Evolutionary conservation across 768 basidiomycete species (phyloP).

Genomic region (Tephrocybe sp.): DNA sequence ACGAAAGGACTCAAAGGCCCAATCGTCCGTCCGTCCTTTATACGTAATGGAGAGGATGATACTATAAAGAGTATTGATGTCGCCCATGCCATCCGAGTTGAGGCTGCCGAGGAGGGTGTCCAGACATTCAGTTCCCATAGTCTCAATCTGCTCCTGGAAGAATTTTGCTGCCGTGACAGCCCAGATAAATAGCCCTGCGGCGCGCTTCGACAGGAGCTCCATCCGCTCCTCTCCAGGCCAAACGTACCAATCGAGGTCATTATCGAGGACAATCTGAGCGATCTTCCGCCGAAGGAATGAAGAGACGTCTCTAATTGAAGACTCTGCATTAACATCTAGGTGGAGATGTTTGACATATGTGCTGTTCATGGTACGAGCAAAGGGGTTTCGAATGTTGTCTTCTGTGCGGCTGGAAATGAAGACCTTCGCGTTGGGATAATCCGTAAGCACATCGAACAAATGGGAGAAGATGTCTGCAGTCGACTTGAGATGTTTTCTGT

Average conservation of each 20-base stretch:
- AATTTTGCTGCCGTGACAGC: constrained; percentile 9
- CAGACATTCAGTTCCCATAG: constrained; percentile 10
- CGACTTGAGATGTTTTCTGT: constrained; percentile 4
- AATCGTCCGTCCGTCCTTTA: background rate
- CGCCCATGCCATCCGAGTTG: constrained; percentile 11
- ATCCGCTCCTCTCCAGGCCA: constrained; percentile 17
- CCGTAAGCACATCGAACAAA: constrained; percentile 2
- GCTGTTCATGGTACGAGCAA: background rate
- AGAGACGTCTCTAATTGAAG: constrained; percentile 12
- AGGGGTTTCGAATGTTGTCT: constrained; percentile 11
- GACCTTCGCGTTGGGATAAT: constrained; percentile 12
- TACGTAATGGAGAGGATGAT: constrained; percentile 6
- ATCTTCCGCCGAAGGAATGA: constrained; percentile 5
- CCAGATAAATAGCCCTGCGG: constrained; percentile 21
- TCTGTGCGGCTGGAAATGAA: constrained; percentile 17
- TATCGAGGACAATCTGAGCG: background rate
- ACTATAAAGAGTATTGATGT: constrained; percentile 17
- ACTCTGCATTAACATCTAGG: constrained; percentile 4
- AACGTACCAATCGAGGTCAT: constrained; percentile 1
- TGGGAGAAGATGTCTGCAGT: constrained; percentile 14
- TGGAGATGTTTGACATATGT: constrained; percentile 14
- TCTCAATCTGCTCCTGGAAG: constrained; percentile 7
- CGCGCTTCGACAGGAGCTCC: background rate
- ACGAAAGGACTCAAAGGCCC: constrained; percentile 18
- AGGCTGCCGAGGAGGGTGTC: constrained; percentile 8